Percentiles rank a stretch among this genome's conserved stretches.
phyloP scores from a whole-genome alignment of 202 grass and related monocot species.

The Hordeum pubiflorum region DNA sequence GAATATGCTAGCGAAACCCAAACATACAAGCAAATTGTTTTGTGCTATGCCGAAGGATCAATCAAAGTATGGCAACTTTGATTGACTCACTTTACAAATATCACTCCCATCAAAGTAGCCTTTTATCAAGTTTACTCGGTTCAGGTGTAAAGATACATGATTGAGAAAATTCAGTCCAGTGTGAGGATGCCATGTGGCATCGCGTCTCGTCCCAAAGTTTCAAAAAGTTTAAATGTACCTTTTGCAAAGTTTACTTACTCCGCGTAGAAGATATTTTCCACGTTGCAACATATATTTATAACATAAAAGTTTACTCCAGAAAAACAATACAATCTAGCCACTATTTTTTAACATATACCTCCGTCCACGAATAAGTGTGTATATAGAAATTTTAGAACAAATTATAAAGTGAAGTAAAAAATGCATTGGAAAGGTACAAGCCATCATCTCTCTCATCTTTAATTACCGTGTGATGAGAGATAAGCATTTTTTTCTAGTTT shows the following conservation, averaged over 20 bases:
- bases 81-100: background rate
- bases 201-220: background rate
- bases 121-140: background rate
- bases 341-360: background rate
- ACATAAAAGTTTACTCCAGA: background rate
- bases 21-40: conserved; percentile 20
- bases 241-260: background rate
- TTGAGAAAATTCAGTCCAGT: background rate
- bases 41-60: conserved; percentile 18
- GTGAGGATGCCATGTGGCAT: background rate
- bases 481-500: no score
- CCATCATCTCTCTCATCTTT: no score
- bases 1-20: conserved; percentile 41
- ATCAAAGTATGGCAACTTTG: background rate
- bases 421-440: no score
- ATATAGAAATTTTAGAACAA: no score
- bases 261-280: background rate
- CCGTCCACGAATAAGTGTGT: no score
- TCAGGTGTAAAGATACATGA: background rate
- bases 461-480: no score
- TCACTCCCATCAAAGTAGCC: background rate
- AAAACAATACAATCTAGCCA: background rate
- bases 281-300: background rate
- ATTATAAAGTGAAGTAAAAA: no score
- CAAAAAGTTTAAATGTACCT: background rate